phyloP scores from a whole-genome alignment of 176 grass and related monocot species.

The Dendrocalamus sinicus region DNA sequence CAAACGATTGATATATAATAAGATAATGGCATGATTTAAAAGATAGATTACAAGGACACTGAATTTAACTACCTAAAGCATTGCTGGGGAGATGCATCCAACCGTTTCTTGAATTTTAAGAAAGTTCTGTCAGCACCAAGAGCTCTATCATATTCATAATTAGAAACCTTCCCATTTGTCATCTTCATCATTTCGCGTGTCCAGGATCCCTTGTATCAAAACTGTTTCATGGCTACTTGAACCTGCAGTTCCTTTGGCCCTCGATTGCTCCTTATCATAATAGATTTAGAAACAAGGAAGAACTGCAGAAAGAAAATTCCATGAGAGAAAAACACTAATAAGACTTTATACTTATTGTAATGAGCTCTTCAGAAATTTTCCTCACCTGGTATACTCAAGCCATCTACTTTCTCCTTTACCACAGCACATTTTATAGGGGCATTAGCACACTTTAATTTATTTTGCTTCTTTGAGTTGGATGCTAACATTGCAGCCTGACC shows the following conservation, averaged over 20 bases:
- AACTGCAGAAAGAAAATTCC: constrained; percentile 50
- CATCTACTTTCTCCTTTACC: constrained; percentile 48
- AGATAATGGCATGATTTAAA: not conserved
- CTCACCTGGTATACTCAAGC: constrained; percentile 57
- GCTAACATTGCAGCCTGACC: constrained; percentile 69
- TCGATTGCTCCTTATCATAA: constrained; percentile 52
- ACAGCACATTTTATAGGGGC: constrained; percentile 34
- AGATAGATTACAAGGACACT: not conserved
- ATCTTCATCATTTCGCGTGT: constrained; percentile 50
- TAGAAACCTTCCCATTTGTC: constrained; percentile 74
- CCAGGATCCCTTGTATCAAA: constrained; percentile 54
- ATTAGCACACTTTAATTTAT: constrained; percentile 49
- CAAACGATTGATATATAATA: not conserved
- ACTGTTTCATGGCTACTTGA: constrained; percentile 46
- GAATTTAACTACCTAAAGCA: constrained; percentile 75
- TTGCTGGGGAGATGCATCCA: constrained; percentile 85
- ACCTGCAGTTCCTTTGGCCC: constrained; percentile 21
- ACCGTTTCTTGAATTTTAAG: constrained; percentile 93
- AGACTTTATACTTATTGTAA: not conserved
- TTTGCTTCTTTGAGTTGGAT: constrained; percentile 75
- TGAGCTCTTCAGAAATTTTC: not conserved
- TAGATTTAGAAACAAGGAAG: constrained; percentile 98
- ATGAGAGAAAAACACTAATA: constrained; percentile 16
- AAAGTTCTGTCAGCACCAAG: constrained; percentile 77
- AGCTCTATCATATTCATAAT: constrained; percentile 88